Conservation (phyloP, 805 yeast species). For the Pichia eremophila region DNA sequence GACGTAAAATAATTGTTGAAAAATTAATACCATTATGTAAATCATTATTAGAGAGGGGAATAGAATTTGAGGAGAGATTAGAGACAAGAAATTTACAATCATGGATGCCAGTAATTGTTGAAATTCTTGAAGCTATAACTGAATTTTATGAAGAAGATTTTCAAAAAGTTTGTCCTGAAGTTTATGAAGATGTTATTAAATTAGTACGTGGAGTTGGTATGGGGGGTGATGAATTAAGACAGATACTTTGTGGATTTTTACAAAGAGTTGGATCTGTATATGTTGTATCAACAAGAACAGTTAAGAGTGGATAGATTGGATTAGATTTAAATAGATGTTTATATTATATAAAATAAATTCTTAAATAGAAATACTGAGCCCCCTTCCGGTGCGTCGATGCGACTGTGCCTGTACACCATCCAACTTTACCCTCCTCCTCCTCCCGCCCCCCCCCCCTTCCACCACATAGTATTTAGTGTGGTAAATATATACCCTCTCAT, state of each 20-base stretch:
- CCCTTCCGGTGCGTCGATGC: no score
- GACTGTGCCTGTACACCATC: no score
- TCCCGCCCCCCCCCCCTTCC: no score
- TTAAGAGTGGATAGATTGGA: no score
- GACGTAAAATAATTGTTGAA: conserved; percentile 42
- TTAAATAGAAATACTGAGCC: no score
- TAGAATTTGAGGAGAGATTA: conserved; percentile 65
- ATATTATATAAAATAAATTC: no score
- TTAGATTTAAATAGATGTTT: no score
- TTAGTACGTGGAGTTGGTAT: conserved; percentile 18
- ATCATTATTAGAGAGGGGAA: conserved; percentile 59
- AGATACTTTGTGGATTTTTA: conserved; percentile 52
- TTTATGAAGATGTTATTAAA: conserved; percentile 50
- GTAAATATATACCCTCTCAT: no score
- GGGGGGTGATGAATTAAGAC: conserved; percentile 43
- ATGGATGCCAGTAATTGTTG: conserved; percentile 90
- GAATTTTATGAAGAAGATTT: conserved; percentile 73
- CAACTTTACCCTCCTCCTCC: no score
- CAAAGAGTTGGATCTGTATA: conserved; percentile 38
- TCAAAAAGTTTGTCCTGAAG: conserved; percentile 42
- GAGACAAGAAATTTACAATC: conserved; percentile 71
- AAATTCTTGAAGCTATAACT: conserved; percentile 72
- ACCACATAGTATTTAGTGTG: no score
- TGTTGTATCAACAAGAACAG: conserved; percentile 5
- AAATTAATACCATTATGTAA: conserved; percentile 62